phyloP scores from a whole-genome alignment of 768 basidiomycete species.

The Pisolithus marmoratus region DNA sequence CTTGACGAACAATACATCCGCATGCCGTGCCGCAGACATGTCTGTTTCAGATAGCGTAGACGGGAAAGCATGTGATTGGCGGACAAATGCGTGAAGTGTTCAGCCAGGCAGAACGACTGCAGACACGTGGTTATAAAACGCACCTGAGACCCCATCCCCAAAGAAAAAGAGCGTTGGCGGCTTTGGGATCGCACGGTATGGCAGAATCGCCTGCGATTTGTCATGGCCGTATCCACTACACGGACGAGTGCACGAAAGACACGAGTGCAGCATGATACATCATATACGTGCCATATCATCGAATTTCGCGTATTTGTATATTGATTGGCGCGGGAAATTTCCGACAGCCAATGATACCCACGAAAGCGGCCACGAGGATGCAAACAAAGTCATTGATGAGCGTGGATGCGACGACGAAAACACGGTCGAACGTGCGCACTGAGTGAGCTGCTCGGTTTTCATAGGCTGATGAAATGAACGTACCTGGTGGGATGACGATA shows the following conservation, averaged over 20 bases:
- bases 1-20: slow-evolving; percentile 95
- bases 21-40: slow-evolving; percentile 87
- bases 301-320: too few relatives aligned
- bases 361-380: too few relatives aligned
- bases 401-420: too few relatives aligned
- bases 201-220: slow-evolving; percentile 91
- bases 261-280: not conserved
- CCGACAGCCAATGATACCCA: too few relatives aligned
- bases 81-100: not conserved
- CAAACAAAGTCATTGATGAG: too few relatives aligned
- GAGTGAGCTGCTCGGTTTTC: not conserved
- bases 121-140: slow-evolving; percentile 15
- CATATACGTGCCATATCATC: not conserved
- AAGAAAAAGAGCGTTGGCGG: slow-evolving; percentile 89
- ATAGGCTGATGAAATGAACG: slow-evolving; percentile 8
- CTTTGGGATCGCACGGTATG: slow-evolving; percentile 35
- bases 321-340: too few relatives aligned
- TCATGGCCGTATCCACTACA: slow-evolving; percentile 87
- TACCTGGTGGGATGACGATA: slow-evolving; percentile 88
- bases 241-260: not conserved
- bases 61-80: too few relatives aligned
- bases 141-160: slow-evolving; percentile 95
- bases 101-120: not conserved
- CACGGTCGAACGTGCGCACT: not conserved
- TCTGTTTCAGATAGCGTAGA: slow-evolving; percentile 39